Conservation (phyloP, 2,329 filamentous ascomycete genomes). For the Scedosporium minutisporum region DNA sequence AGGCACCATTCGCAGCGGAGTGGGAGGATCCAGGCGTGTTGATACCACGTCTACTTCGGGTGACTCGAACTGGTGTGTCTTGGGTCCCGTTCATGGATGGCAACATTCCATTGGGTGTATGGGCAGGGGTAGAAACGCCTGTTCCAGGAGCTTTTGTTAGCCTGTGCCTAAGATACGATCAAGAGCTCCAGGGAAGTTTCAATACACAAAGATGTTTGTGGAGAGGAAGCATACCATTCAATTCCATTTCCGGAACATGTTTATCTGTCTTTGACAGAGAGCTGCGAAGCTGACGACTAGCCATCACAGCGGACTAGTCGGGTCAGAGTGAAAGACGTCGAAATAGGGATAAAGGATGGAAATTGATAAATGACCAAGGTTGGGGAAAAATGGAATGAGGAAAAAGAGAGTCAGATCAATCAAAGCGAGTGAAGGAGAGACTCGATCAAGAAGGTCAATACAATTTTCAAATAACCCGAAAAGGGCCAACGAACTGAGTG, state of each 20-base stretch:
- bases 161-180: background rate
- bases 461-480: background rate
- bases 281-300: background rate
- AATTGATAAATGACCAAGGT: background rate
- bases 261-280: background rate
- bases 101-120: background rate
- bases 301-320: background rate
- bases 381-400: background rate
- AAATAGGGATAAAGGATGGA: background rate
- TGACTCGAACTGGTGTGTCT: background rate
- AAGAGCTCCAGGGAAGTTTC: too few species aligned
- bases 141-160: background rate
- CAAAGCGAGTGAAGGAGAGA: background rate
- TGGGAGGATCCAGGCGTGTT: background rate
- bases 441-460: background rate
- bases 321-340: background rate
- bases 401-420: background rate
- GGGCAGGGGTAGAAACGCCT: background rate
- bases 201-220: background rate
- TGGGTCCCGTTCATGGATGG: background rate
- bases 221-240: background rate
- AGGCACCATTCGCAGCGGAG: background rate
- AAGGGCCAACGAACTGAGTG: background rate
- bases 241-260: background rate
- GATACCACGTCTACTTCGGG: background rate